phyloP scores from a whole-genome alignment of 768 basidiomycete genomes.

The Lentinula guzmanii region DNA sequence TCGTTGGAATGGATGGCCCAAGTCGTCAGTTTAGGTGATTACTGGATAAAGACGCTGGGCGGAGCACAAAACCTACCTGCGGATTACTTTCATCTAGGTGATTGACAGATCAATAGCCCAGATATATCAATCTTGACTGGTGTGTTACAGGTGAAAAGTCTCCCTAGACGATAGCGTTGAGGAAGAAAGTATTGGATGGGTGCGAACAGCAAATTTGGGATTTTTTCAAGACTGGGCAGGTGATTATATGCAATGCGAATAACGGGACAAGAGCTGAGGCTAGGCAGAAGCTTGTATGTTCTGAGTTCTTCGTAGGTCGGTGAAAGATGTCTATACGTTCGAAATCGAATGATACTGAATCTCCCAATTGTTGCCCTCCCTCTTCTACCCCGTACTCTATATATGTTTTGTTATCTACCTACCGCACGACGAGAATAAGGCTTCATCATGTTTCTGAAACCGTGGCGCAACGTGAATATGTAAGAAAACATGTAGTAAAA shows the following conservation, averaged over 20 bases:
- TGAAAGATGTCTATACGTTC: too few relatives aligned
- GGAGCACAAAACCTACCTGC: constrained; percentile 81
- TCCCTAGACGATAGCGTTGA: constrained; percentile 70
- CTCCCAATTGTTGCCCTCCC: too few relatives aligned
- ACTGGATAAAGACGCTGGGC: constrained; percentile 84
- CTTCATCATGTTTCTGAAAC: too few relatives aligned
- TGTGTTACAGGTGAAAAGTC: constrained; percentile 61
- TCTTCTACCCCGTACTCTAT: too few relatives aligned
- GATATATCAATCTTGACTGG: background rate
- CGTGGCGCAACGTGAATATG: too few relatives aligned
- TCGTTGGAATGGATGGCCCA: constrained; percentile 89
- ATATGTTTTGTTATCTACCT: too few relatives aligned
- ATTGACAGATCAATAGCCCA: too few relatives aligned
- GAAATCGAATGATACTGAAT: too few relatives aligned
- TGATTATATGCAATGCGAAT: constrained; percentile 98
- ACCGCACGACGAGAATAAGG: too few relatives aligned
- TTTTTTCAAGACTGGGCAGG: constrained; percentile 83
- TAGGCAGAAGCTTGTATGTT: constrained; percentile 63
- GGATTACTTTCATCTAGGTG: constrained; percentile 88
- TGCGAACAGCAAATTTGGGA: constrained; percentile 88
- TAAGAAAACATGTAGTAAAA: too few relatives aligned
- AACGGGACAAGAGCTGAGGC: constrained; percentile 72
- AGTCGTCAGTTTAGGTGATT: constrained; percentile 94
- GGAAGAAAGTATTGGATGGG: constrained; percentile 70
- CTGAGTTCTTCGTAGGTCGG: too few relatives aligned